Conservation (phyloP, 176 grass and related monocot species). For the Carex littledalei region DNA sequence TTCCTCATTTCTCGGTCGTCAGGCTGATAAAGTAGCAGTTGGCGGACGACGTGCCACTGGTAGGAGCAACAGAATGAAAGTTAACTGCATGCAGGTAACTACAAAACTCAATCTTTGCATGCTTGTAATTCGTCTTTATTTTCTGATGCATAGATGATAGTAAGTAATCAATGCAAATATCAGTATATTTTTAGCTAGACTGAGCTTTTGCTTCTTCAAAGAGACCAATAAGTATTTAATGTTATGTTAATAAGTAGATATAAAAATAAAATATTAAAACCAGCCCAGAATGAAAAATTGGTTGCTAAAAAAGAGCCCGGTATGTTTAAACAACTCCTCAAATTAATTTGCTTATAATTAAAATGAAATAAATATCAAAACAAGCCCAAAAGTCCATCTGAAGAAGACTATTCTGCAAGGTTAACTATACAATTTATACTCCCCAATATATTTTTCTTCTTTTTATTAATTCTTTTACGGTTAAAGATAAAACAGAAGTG, state of each 20-base stretch:
- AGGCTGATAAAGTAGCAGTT: conserved; percentile 22
- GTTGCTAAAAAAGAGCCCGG: not conserved
- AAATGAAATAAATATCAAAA: not conserved
- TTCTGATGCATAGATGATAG: not conserved
- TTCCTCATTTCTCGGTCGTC: conserved; percentile 51
- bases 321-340: not conserved
- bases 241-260: not conserved
- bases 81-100: conserved; percentile 31
- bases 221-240: not conserved
- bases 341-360: not conserved
- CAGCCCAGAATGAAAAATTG: not conserved
- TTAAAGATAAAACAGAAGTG: not conserved
- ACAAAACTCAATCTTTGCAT: not conserved
- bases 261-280: not conserved
- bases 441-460: not conserved
- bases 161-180: not conserved
- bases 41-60: not conserved
- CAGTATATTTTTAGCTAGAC: not conserved
- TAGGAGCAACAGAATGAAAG: conserved; percentile 12
- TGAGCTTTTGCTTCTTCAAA: not conserved
- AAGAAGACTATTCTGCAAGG: not conserved
- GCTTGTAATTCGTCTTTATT: not conserved
- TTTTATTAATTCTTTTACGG: not conserved
- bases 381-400: not conserved
- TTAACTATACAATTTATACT: not conserved